Evolutionary conservation across 2,329 filamentous ascomycete species (phyloP).

Genomic region (Fusarium zealandicum): DNA sequence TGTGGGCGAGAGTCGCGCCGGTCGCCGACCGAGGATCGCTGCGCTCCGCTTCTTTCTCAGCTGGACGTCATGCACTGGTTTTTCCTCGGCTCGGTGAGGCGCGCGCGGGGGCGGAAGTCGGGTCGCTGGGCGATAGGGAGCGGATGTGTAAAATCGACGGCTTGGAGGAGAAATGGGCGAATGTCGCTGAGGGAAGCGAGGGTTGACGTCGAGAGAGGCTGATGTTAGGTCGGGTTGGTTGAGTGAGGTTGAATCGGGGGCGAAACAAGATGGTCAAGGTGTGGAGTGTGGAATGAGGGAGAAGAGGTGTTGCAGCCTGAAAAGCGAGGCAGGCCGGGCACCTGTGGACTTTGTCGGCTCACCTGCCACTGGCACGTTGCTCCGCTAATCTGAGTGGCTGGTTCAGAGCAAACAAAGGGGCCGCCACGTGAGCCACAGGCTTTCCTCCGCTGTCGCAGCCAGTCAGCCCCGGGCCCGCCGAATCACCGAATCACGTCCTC

Average conservation of each 20-base stretch:
- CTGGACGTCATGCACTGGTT: slow-evolving; percentile 44
- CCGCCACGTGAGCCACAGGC: slow-evolving; percentile 15
- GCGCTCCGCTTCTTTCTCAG: slow-evolving; percentile 43
- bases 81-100: slow-evolving; percentile 35
- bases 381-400: slow-evolving; percentile 34
- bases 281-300: slow-evolving; percentile 43
- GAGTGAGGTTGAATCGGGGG: slow-evolving; percentile 42
- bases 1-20: slow-evolving; percentile 45
- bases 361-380: slow-evolving; percentile 19
- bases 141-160: slow-evolving; percentile 22
- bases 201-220: slow-evolving; percentile 35
- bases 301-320: slow-evolving; percentile 42
- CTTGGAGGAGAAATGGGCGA: slow-evolving; percentile 29
- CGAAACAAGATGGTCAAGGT: slow-evolving; percentile 41
- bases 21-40: slow-evolving; percentile 46
- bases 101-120: slow-evolving; percentile 28
- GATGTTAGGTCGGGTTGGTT: slow-evolving; percentile 39
- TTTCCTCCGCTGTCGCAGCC: slow-evolving; percentile 4
- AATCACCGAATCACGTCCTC: slow-evolving; percentile 21
- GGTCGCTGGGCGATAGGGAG: slow-evolving; percentile 11
- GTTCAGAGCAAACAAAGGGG: slow-evolving; percentile 18
- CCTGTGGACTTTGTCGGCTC: not conserved
- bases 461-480: slow-evolving; percentile 15
- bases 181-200: slow-evolving; percentile 38
- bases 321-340: slow-evolving; percentile 42